A percentile compares a stretch with the other conserved stretches of the same genome.
Conservation (phyloP, 495 filamentous ascomycete species). For the Diplogelasinospora grovesii region DNA sequence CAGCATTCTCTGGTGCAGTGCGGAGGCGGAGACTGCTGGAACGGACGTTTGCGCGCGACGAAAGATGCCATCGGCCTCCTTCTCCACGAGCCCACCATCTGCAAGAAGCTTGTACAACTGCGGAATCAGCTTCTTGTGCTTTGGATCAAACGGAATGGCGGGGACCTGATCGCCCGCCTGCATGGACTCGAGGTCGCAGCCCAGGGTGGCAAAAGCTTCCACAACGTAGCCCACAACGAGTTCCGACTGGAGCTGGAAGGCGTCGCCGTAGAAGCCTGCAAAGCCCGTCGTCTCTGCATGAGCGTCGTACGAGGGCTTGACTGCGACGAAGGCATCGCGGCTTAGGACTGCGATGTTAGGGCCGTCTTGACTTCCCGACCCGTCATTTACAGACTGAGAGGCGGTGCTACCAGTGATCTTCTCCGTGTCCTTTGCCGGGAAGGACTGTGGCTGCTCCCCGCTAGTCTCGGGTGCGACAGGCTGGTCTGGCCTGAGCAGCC, state of each 20-base stretch:
- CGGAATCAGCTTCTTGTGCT: conserved; percentile 22
- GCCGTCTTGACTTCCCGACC: too few species aligned
- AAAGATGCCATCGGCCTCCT: neutral
- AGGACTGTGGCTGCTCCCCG: too few species aligned
- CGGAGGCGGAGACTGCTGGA: neutral
- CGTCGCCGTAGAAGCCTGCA: conserved; percentile 23
- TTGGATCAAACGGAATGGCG: neutral
- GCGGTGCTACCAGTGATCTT: too few species aligned
- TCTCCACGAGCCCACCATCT: conserved; percentile 6
- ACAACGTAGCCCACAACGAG: conserved; percentile 34
- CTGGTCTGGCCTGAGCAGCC: too few species aligned
- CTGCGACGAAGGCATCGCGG: too few species aligned
- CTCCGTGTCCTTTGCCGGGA: too few species aligned
- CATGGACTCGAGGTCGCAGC: conserved; percentile 15
- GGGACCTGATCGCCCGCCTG: neutral
- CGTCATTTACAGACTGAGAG: too few species aligned
- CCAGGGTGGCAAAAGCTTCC: conserved; percentile 32
- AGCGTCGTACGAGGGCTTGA: too few species aligned
- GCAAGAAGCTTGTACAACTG: conserved; percentile 29
- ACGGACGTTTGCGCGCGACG: neutral
- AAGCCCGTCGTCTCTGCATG: neutral
- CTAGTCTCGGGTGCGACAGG: too few species aligned
- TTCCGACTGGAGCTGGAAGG: conserved; percentile 27
- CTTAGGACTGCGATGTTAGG: too few species aligned
- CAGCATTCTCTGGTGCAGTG: neutral